Conservation (phyloP, 1,284 basidiomycete species). For the Moniliella sp. region DNA sequence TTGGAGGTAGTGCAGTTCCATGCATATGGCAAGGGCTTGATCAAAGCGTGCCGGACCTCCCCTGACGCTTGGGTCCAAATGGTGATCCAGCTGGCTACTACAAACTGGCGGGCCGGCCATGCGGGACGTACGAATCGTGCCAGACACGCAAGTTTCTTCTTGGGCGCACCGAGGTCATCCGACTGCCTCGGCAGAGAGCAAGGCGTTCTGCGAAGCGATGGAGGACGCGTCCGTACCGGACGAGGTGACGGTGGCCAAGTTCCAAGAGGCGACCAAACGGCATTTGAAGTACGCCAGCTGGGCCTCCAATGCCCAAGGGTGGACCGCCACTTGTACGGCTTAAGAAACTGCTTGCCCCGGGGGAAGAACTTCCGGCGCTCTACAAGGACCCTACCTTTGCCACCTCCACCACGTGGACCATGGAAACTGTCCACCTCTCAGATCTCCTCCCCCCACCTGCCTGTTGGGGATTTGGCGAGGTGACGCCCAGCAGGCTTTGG, state of each 20-base stretch:
- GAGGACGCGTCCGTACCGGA: constrained; percentile 42
- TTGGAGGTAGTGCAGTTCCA: constrained; percentile 65
- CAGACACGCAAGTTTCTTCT: constrained; percentile 81
- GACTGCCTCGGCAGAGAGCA: constrained; percentile 62
- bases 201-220: constrained; percentile 74
- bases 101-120: constrained; percentile 51
- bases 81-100: constrained; percentile 87
- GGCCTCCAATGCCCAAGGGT: constrained; percentile 88
- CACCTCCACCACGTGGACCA: constrained; percentile 63
- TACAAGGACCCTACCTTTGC: constrained; percentile 57
- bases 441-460: constrained; percentile 60
- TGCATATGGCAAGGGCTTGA: constrained; percentile 68
- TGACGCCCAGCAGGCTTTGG: constrained; percentile 70
- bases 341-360: constrained; percentile 56
- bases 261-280: constrained; percentile 55
- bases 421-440: constrained; percentile 79
- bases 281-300: constrained; percentile 71
- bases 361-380: constrained; percentile 54
- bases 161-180: constrained; percentile 83
- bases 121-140: constrained; percentile 81
- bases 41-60: constrained; percentile 69
- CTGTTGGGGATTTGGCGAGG: constrained; percentile 93
- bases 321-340: constrained; percentile 82
- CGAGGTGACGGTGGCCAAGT: constrained; percentile 46
- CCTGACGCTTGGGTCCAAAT: constrained; percentile 88